Evolutionary conservation across 305 asterid species (phyloP), one percentile per base, ranked within the genome.

Genomic region (Petunia hybrid): DNA sequence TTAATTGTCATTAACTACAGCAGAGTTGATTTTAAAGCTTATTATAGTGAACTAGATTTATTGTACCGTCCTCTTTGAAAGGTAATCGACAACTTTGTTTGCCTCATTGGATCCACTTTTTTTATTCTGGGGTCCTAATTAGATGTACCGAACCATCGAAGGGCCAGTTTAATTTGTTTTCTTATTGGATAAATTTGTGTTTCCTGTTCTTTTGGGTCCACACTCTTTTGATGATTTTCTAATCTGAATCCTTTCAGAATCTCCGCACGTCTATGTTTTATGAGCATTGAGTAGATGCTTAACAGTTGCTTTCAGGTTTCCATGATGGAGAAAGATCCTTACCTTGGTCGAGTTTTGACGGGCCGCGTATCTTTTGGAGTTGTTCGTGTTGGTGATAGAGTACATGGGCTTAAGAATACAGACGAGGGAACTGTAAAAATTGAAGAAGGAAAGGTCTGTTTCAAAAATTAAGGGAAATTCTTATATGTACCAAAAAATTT

Each of bases 281-380:
- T 73, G 36, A 35, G 63, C 78, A 39, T 73, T 73, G 63, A 73
- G 78, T 48, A 35, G 85, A 84, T 84, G 82, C 84, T 85, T 89
- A 92, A 88, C 86, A 87, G 91, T 87, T 89, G 71, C 83, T 93
- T 90, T 85, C 92, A 96, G 99, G 99, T 96, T 84, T 96, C 99
- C 71, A 96, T 96, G 99, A 96, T 96, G 99, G 99, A 96, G 87
- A 88, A 88, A 83, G 99, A 96, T 85, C 92, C 91, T 84, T 96
- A 88, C 87, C 93, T 96, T 85, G 99, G 99, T 35, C 91, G 99
- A 76, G 93, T 94, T 82, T 86, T 96, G 86, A 96, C 99, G 53
- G 99, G 99, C 57, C 98, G 99, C 80, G 89, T 96, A 80, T 79
- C 88, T 86, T 91, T 93, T 75, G 99, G 99, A 84, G 57, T 92